Percentiles rank a stretch among this genome's conserved stretches.
These are phyloP conservation scores for Aspergillus haitiensis DNA, from an alignment of 495 filamentous ascomycete species.

Conservation along the genomic window DNA sequence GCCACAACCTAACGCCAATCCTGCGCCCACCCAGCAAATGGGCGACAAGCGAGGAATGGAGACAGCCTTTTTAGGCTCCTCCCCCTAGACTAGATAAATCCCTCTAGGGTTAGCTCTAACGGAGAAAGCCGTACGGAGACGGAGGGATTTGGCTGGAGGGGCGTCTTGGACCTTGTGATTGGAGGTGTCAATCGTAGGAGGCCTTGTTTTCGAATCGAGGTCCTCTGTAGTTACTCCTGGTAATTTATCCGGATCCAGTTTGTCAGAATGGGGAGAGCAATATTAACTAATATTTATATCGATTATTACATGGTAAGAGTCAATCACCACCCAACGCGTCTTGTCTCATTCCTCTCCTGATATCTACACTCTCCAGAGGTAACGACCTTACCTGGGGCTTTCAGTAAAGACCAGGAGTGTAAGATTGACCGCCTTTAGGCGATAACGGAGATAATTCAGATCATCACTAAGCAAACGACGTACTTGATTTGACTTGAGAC, in stretches of 20 bases:
- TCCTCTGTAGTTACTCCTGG: too few relatives aligned
- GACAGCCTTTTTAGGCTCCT: background rate
- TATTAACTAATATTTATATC: too few relatives aligned
- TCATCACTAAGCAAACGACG: conserved; percentile 13
- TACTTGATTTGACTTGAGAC: conserved; percentile 1
- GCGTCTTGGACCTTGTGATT: background rate
- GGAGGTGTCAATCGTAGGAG: background rate
- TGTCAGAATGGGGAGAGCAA: too few relatives aligned
- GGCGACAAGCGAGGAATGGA: background rate
- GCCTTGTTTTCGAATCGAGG: background rate
- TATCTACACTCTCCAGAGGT: too few relatives aligned
- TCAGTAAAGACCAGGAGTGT: background rate
- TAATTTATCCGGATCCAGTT: background rate
- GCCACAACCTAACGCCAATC: conserved; percentile 17
- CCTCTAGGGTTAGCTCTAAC: background rate
- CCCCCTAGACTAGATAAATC: background rate
- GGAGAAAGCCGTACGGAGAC: background rate
- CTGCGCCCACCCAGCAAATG: conserved; percentile 12
- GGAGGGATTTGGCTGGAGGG: background rate
- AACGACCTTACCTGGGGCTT: conserved; percentile 5
- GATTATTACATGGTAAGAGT: too few relatives aligned
- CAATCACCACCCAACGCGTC: too few relatives aligned
- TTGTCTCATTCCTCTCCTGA: too few relatives aligned
- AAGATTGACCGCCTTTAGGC: conserved; percentile 12
- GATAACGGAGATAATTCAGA: conserved; percentile 19